Evolutionary conservation across 306 rosid species (phyloP).

Genomic region (Ceratonia siliqua): DNA sequence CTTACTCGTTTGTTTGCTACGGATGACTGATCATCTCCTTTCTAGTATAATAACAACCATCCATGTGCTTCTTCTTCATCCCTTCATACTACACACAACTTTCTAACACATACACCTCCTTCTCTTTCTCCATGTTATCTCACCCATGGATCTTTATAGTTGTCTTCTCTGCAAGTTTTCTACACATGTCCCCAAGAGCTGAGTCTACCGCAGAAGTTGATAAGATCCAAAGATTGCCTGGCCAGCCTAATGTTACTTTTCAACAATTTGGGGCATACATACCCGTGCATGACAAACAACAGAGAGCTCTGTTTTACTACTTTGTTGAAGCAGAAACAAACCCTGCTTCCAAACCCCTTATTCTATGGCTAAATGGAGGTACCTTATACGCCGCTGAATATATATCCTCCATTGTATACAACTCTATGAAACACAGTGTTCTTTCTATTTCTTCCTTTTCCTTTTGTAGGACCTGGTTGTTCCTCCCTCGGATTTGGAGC

Average conservation of each 20-base stretch:
- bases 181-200: constrained; percentile 2
- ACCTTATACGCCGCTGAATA: too few relatives aligned
- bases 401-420: too few relatives aligned
- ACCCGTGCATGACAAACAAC: constrained; percentile 26
- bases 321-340: not conserved
- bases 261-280: constrained; percentile 47
- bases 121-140: not conserved
- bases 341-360: not conserved
- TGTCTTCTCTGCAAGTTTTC: constrained; percentile 15
- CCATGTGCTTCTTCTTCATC: too few relatives aligned
- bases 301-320: not conserved
- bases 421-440: too few relatives aligned
- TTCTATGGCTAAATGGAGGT: too few relatives aligned
- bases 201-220: constrained; percentile 25
- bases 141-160: constrained; percentile 20
- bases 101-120: not conserved
- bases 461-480: constrained; percentile 36
- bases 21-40: too few relatives aligned
- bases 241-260: constrained; percentile 47
- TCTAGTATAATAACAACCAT: too few relatives aligned
- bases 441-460: not conserved
- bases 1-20: too few relatives aligned
- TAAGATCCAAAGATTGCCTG: constrained; percentile 38
- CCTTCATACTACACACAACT: not conserved
- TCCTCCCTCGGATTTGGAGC: constrained; percentile 39